Evolutionary conservation across 495 filamentous ascomycete genomes (phyloP).

Genomic region (Elasticomyces elasticus): DNA sequence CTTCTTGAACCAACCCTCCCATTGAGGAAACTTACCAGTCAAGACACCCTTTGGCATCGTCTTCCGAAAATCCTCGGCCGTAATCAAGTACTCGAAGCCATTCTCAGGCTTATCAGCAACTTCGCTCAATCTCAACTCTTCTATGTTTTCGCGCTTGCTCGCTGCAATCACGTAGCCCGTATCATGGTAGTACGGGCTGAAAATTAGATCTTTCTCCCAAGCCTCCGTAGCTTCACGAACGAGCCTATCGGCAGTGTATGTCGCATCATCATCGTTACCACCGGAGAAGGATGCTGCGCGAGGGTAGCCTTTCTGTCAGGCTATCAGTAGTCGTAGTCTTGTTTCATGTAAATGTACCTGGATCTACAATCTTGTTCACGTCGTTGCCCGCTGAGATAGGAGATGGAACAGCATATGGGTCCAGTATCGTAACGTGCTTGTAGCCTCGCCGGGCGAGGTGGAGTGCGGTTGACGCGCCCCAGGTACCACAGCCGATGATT

Average conservation of each 20-base stretch:
- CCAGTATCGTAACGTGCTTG: no score
- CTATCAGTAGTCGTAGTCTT: background rate
- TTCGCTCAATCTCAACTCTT: background rate
- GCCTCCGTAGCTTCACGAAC: background rate
- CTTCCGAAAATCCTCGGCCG: background rate
- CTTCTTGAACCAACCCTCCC: background rate
- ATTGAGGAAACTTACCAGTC: background rate
- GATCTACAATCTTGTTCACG: background rate
- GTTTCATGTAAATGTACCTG: background rate
- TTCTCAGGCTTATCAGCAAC: background rate
- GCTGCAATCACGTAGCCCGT: background rate
- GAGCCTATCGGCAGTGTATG: background rate
- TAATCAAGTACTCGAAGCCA: background rate
- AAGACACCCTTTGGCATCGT: background rate
- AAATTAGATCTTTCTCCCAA: background rate
- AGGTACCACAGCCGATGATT: background rate
- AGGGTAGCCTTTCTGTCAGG: background rate
- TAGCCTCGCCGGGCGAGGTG: no score
- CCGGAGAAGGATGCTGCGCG: background rate
- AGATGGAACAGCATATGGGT: no score
- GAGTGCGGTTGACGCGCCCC: background rate
- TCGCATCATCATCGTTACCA: background rate
- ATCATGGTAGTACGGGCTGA: background rate
- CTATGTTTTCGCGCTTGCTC: background rate
- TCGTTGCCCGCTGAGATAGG: background rate